Percentiles rank a stretch among this genome's conserved stretches.
Evolutionary conservation across 2,329 filamentous ascomycete genomes (phyloP).

Genomic region (Magnaporthiopsis incrustans): DNA sequence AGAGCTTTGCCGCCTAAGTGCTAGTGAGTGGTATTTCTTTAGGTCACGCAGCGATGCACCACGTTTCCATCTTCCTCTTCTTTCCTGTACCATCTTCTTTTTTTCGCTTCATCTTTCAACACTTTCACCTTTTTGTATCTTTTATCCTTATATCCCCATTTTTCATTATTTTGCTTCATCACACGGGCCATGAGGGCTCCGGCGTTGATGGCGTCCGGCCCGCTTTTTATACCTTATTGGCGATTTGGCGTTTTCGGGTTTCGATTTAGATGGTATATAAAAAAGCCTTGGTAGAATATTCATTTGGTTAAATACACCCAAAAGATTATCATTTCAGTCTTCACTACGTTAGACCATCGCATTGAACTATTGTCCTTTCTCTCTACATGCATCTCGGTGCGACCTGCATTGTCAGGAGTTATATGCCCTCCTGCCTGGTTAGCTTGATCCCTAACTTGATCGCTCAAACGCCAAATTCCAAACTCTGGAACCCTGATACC

Average conservation of each 20-base stretch:
- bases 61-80: neutral
- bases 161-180: neutral
- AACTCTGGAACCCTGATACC: too few relatives aligned
- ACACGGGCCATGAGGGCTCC: too few relatives aligned
- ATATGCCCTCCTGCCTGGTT: too few relatives aligned
- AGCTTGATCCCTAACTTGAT: too few relatives aligned
- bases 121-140: neutral
- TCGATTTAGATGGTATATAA: neutral
- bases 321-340: neutral
- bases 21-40: neutral
- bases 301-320: neutral
- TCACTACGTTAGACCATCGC: neutral
- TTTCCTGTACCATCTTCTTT: neutral
- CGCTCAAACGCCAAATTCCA: too few relatives aligned
- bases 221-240: neutral
- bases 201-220: neutral
- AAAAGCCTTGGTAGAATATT: neutral
- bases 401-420: too few relatives aligned
- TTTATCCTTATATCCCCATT: neutral
- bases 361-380: neutral
- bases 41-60: neutral
- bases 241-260: neutral
- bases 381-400: neutral
- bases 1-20: neutral
- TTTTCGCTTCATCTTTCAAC: neutral